phyloP scores from a whole-genome alignment of 202 grass and related monocot species.

The Digitaria exilis region DNA sequence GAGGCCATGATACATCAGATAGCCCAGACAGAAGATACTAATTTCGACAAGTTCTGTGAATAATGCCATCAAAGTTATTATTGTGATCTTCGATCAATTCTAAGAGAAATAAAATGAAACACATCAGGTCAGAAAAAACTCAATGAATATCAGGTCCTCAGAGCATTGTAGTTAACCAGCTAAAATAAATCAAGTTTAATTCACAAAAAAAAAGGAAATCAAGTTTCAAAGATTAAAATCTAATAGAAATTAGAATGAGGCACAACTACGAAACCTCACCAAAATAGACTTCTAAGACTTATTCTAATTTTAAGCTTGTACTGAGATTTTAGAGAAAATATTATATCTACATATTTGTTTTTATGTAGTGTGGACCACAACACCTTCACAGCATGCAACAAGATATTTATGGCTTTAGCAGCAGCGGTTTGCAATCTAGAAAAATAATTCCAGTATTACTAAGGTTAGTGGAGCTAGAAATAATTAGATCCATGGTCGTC shows the following conservation, averaged over 20 bases:
- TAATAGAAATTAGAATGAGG: slow-evolving; percentile 21
- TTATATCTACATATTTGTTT: slow-evolving; percentile 2
- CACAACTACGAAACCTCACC: background rate
- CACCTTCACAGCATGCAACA: background rate
- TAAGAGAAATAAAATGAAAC: background rate
- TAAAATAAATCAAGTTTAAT: no score
- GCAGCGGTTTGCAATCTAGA: background rate
- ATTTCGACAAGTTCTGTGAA: background rate
- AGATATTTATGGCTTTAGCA: background rate
- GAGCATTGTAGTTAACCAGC: background rate
- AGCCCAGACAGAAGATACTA: background rate
- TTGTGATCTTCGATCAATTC: background rate
- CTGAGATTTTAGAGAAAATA: background rate
- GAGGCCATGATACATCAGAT: background rate
- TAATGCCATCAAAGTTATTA: background rate
- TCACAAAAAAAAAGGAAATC: no score
- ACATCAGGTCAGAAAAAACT: background rate
- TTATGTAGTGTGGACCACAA: background rate
- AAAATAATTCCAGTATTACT: background rate
- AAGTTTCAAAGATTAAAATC: background rate
- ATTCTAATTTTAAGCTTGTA: background rate
- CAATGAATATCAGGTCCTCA: background rate
- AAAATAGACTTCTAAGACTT: background rate
- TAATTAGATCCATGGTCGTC: slow-evolving; percentile 2
- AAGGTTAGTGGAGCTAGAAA: background rate